Evolutionary conservation across 2,329 filamentous ascomycete genomes (phyloP).

Genomic region (Massarina eburnea): DNA sequence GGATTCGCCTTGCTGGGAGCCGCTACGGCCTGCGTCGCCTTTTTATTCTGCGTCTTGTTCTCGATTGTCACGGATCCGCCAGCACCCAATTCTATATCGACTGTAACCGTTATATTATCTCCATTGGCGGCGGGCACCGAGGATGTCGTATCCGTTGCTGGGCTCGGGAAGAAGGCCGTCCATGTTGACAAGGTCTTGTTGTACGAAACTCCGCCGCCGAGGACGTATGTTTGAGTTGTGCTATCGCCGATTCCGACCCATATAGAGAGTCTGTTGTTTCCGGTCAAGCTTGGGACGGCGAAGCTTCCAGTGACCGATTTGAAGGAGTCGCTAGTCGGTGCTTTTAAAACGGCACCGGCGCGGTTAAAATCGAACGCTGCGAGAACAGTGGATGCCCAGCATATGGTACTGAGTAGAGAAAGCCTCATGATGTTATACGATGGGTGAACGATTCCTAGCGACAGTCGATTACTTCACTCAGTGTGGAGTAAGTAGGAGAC

Average conservation of each 20-base stretch:
- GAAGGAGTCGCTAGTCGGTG: conserved; percentile 24
- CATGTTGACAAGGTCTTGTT: conserved; percentile 22
- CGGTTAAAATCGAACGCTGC: conserved; percentile 29
- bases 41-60: conserved; percentile 27
- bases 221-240: conserved; percentile 21
- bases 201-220: conserved; percentile 24
- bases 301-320: conserved; percentile 25
- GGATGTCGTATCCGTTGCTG: conserved; percentile 18
- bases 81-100: conserved; percentile 9
- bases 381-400: conserved; percentile 13
- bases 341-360: conserved; percentile 27
- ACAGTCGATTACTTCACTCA: not conserved
- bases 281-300: conserved; percentile 21
- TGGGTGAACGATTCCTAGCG: not conserved
- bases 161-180: conserved; percentile 22
- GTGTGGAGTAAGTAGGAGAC: too few relatives aligned
- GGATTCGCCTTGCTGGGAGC: conserved; percentile 17
- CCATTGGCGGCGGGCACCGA: conserved; percentile 20
- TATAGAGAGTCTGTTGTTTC: conserved; percentile 22
- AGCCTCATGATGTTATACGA: conserved; percentile 14
- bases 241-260: conserved; percentile 29
- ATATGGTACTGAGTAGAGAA: conserved; percentile 9
- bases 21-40: conserved; percentile 16
- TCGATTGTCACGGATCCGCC: conserved; percentile 26
- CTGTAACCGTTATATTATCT: conserved; percentile 22